Conservation (phyloP, 805 yeast species). For the Saccharomyces kudriavzevii region DNA sequence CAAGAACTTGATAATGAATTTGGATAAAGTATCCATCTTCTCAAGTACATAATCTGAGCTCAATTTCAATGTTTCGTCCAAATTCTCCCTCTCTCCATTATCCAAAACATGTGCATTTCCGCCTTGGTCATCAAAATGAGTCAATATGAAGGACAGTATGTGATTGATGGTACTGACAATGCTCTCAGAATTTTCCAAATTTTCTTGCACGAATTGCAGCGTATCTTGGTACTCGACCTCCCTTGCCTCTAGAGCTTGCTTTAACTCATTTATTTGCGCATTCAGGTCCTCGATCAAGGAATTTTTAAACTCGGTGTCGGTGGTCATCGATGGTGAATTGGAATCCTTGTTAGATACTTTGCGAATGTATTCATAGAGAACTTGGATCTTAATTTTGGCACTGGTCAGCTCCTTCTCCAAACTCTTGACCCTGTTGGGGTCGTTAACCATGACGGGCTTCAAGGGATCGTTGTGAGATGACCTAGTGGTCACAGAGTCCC, state of each 20-base stretch:
- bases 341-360: constrained; percentile 7
- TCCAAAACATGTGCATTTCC: constrained; percentile 6
- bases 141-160: constrained; percentile 11
- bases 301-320: background rate
- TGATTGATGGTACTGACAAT: constrained; percentile 19
- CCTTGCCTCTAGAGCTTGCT: constrained; percentile 20
- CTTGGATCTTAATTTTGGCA: constrained; percentile 31
- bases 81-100: constrained; percentile 13
- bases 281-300: constrained; percentile 7
- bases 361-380: constrained; percentile 28
- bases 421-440: constrained; percentile 11
- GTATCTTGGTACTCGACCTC: constrained; percentile 23
- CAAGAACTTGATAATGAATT: constrained; percentile 4
- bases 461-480: constrained; percentile 16
- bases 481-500: constrained; percentile 26
- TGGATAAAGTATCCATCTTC: constrained; percentile 22
- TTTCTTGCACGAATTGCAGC: constrained; percentile 24
- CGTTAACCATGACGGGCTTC: constrained; percentile 14
- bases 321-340: background rate
- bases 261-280: constrained; percentile 21
- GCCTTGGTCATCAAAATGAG: constrained; percentile 5
- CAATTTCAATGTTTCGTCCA: constrained; percentile 16
- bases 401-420: constrained; percentile 36
- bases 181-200: constrained; percentile 22
- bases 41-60: constrained; percentile 22